Evolutionary conservation across 2,329 filamentous ascomycete genomes (phyloP).

Genomic region (Leptographium lundbergii): DNA sequence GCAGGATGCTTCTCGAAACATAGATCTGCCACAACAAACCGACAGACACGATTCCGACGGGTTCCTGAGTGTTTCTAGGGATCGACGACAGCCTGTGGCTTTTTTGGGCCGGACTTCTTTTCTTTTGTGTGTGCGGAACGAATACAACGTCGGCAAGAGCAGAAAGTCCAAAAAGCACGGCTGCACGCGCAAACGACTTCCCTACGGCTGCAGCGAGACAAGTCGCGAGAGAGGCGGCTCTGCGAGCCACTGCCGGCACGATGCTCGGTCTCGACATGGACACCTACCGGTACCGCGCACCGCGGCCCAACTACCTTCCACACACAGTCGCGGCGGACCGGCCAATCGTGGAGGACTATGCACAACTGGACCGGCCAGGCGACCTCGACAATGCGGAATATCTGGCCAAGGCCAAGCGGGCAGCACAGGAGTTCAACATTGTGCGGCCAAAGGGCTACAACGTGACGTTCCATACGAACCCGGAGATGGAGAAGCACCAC

Average conservation of each 20-base stretch:
- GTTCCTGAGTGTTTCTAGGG: no score
- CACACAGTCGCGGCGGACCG: constrained; percentile 38
- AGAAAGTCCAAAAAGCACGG: no score
- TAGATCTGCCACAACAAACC: no score
- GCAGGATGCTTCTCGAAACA: no score
- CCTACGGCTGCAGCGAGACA: no score
- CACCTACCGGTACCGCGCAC: constrained; percentile 39
- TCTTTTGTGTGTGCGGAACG: no score
- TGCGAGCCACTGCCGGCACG: neutral
- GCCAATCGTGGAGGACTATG: constrained; percentile 38
- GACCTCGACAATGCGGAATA: constrained; percentile 44
- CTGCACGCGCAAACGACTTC: no score
- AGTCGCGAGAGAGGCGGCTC: no score
- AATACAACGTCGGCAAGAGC: no score
- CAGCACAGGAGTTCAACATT: constrained; percentile 54
- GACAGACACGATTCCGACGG: no score
- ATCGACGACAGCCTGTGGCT: no score
- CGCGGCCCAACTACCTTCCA: constrained; percentile 48
- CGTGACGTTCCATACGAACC: constrained; percentile 93
- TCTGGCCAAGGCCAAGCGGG: constrained; percentile 43
- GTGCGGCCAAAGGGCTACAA: constrained; percentile 72
- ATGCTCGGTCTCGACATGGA: constrained; percentile 29
- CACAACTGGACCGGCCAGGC: constrained; percentile 35
- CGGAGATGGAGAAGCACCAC: constrained; percentile 89
- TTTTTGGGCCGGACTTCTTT: no score